A percentile compares a stretch with the other conserved stretches of the same genome.
Conservation (phyloP, 2,329 filamentous ascomycete species). For the Escovopsis sp. region DNA sequence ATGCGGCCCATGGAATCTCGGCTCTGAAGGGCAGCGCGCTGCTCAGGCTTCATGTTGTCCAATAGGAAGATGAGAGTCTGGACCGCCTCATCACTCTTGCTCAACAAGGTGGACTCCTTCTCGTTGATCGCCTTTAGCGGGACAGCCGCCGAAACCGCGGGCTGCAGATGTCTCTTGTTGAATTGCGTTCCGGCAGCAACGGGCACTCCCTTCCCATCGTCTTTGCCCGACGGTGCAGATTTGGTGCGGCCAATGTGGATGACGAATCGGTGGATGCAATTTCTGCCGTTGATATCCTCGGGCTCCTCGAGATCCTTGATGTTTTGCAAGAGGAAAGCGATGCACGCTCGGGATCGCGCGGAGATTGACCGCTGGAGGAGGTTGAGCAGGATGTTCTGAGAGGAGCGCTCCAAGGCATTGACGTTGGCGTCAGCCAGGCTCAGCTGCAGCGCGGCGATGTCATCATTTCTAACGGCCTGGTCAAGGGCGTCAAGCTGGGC, state of each 20-base stretch:
- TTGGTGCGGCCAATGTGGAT: conserved; percentile 80
- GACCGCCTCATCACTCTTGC: conserved; percentile 61
- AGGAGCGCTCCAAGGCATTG: conserved; percentile 15
- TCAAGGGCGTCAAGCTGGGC: conserved; percentile 58
- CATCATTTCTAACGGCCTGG: conserved; percentile 54
- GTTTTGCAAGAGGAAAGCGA: conserved; percentile 53
- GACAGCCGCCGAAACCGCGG: conserved; percentile 53
- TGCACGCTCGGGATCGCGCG: conserved; percentile 50
- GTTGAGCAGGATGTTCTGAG: conserved; percentile 61
- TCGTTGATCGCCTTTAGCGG: conserved; percentile 45
- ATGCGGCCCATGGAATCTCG: conserved; percentile 70
- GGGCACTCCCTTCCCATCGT: conserved; percentile 35
- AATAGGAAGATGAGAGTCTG: conserved; percentile 50
- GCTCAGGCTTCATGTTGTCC: conserved; percentile 50
- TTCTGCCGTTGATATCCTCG: conserved; percentile 86
- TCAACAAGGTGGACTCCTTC: conserved; percentile 51
- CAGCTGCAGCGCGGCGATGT: conserved; percentile 40
- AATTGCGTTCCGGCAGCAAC: conserved; percentile 38
- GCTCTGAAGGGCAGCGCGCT: conserved; percentile 51
- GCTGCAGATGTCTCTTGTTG: conserved; percentile 61
- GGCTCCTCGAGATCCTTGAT: conserved; percentile 65
- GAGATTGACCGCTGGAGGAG: conserved; percentile 66
- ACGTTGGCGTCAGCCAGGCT: conserved; percentile 44
- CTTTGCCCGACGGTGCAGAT: conserved; percentile 27
- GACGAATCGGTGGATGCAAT: conserved; percentile 82